Conservation (phyloP, 164 flowering plant genomes). For the Aristolochia californica region DNA sequence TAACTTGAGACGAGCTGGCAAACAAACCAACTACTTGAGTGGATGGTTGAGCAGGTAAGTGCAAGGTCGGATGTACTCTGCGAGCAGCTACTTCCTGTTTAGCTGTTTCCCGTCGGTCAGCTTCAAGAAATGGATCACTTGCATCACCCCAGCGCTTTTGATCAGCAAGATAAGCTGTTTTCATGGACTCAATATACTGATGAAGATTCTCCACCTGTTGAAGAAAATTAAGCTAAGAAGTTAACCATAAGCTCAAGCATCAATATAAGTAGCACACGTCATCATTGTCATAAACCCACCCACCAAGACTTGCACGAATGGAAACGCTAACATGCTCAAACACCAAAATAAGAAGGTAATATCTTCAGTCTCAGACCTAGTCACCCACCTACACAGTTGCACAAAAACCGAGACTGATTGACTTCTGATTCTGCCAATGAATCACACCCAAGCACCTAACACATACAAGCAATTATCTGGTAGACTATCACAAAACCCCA, state of each 20-base stretch:
- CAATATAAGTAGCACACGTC: too few relatives aligned
- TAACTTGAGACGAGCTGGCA: constrained; percentile 43
- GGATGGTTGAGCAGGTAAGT: constrained; percentile 71
- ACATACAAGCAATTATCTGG: neutral
- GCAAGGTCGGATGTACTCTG: constrained; percentile 87
- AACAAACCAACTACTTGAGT: constrained; percentile 65
- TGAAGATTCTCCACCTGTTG: constrained; percentile 88
- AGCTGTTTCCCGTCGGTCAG: constrained; percentile 85
- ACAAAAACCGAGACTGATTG: too few relatives aligned
- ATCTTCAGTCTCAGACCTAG: too few relatives aligned
- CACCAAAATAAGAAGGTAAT: too few relatives aligned
- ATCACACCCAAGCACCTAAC: neutral
- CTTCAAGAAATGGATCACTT: constrained; percentile 92
- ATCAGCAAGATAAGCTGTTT: constrained; percentile 82
- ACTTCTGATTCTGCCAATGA: too few relatives aligned
- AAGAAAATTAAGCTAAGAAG: constrained; percentile 1
- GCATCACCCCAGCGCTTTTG: constrained; percentile 81
- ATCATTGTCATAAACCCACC: too few relatives aligned
- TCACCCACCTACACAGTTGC: too few relatives aligned
- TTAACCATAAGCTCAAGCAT: neutral
- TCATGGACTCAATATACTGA: constrained; percentile 91
- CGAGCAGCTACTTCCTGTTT: constrained; percentile 89
- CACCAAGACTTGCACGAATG: neutral
- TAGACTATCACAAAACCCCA: neutral
- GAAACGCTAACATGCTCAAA: neutral